Evolutionary conservation across 148 eudicot genomes (phyloP), one percentile per base, ranked within the genome.

Genomic region (Silene conica): DNA sequence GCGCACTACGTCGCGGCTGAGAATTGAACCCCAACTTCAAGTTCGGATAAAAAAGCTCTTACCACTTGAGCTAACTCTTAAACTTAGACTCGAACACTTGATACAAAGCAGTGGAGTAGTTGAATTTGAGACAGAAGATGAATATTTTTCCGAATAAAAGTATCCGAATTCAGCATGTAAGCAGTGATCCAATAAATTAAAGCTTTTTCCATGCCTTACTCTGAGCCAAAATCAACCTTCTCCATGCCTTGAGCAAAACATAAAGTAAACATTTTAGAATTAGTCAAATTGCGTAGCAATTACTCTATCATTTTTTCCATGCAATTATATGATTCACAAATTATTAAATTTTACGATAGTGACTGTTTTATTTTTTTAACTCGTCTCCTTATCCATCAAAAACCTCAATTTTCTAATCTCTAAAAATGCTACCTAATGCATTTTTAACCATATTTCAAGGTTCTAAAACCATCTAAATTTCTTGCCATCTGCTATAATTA

Each of bases 321-420:
- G 10, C 62, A 58, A 6, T 16, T 25, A n/a, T 3, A 28, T 31
- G 2, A 31, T n/a, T 58, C 62, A 58, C 22, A 8, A 58, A 58
- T 19, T 5, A 8, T 6, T 58, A 61, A 61, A 22, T 61, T 22
- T 22, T 13, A 22, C 45, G 70, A 67, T 43, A 1, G 25, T 43
- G 70, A 67, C 70, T 67, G 43, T 19, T 31, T 9, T 65, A 25
- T 10, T 54, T 55, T 56, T 67, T 23, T 67, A 45, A 76, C 56
- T 45, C 72, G 64, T 55, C 48, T 77, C 63, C 25, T 71, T 57
- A 67, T 41, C 70, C 74, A 74, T 23, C 50, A 63, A 70, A 43
- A 79, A 23, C 1, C 20, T 41, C 14, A 46, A 57, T 48, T 78
- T 62, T 74, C 75, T 31, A 9, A 23, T 62, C 31, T 74, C 21